These are phyloP conservation scores for Pisolithus tinctorius DNA, from an alignment of 768 basidiomycete genomes.

Conservation along the genomic window DNA sequence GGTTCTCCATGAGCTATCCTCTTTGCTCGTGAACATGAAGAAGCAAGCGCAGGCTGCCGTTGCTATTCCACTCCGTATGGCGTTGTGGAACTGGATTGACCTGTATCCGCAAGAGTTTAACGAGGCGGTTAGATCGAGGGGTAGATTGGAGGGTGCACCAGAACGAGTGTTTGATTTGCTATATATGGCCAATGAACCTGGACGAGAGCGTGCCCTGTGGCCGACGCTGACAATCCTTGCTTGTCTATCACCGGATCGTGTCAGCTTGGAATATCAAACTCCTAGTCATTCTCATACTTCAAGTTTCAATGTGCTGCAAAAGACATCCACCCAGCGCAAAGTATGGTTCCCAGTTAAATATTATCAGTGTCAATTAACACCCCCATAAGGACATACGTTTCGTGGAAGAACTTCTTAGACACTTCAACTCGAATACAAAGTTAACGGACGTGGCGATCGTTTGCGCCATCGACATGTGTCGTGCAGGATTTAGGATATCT, in stretches of 20 bases:
- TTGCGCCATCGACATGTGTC: slow-evolving; percentile 73
- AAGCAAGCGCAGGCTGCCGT: slow-evolving; percentile 66
- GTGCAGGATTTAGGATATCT: slow-evolving; percentile 52
- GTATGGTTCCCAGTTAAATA: slow-evolving; percentile 4
- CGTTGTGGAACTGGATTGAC: slow-evolving; percentile 89
- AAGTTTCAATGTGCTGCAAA: slow-evolving; percentile 25
- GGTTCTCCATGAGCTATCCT: slow-evolving; percentile 74
- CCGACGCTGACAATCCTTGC: slow-evolving; percentile 73
- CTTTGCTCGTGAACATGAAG: slow-evolving; percentile 77
- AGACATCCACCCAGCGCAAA: slow-evolving; percentile 26
- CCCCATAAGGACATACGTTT: slow-evolving; percentile 43
- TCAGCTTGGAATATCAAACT: slow-evolving; percentile 50
- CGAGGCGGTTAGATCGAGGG: slow-evolving; percentile 55
- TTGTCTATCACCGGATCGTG: slow-evolving; percentile 67
- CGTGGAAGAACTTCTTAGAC: slow-evolving; percentile 54
- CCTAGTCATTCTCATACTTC: slow-evolving; percentile 26
- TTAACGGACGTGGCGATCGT: slow-evolving; percentile 60
- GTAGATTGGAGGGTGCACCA: slow-evolving; percentile 70
- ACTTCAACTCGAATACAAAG: slow-evolving; percentile 48
- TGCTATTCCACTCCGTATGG: slow-evolving; percentile 64
- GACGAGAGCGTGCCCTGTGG: slow-evolving; percentile 58
- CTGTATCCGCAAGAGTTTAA: slow-evolving; percentile 73
- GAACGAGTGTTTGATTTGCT: slow-evolving; percentile 84
- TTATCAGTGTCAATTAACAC: slow-evolving; percentile 1
- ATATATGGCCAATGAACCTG: slow-evolving; percentile 39